Base-by-base conservation (phyloP, 148 eudicot genomes). In the Silene latifolia region DNA sequence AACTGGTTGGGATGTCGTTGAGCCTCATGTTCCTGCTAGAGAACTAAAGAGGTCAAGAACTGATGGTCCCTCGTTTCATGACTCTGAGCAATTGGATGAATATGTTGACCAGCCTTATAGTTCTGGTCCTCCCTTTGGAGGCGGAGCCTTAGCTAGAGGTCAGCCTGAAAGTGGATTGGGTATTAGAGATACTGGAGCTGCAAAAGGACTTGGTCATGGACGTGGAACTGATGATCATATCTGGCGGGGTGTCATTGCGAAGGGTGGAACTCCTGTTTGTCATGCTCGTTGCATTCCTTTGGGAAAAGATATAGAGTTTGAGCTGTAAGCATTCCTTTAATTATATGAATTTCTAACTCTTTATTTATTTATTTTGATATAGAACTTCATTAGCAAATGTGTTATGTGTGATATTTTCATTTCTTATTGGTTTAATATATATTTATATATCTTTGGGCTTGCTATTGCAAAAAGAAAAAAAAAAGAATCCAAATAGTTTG, bases 191-290 rank as follows among this genome's bases (percentile, higher is more conserved):
- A 62, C 59, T 68, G 62, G 69, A 66, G 78, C 12, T 68, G 7
- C 67, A 1, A 75, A 67, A 74, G 91, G 86, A 72, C 76, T 62
- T 71, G 74, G 77, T 53, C 76, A 70, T 64, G 86, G 78, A 39
- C 83, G 51, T 72, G 58, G 73, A 63, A 86, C 78, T 70, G 83
- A 78, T 47, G 96, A 91, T 73, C 83, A 73, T 80, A 80, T 92
- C 57, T 95, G 99, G 99, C 93, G 94, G 35, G 99, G 97, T 32
- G 84, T 95, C 71, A 95, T 95, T 83, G 90, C 96, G 0, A 95
- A 90, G 82, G 97, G 96, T 67, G 97, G 99, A 47, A 82, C 86
- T 61, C 83, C 91, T 72, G 91, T 95, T 57, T 95, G 99, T 76
- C 88, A 83, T 76, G 96, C 99, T 77, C 93, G 97, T 21, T 95